Evolutionary conservation across 2,329 filamentous ascomycete genomes (phyloP), one percentile per base, ranked within the genome.

Genomic region (Didymella exigua): DNA sequence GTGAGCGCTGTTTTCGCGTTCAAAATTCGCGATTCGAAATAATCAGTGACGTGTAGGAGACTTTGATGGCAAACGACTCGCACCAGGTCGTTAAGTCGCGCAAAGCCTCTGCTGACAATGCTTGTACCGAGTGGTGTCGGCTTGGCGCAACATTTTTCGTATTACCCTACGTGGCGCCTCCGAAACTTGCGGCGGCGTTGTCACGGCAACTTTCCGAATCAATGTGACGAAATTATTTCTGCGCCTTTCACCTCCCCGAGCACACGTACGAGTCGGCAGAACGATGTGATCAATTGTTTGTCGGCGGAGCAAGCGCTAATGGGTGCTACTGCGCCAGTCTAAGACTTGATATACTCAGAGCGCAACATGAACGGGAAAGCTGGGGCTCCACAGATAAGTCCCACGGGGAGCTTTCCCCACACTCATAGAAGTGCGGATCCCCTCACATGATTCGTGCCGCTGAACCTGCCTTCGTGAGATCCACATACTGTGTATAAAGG

Each of bases 401-500:
- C 40, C 46, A 44, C 14, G 45, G 52, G 52, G 45, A 44, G 31
- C 11, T 26, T 36, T 45, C 52, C 29, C 52, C 52, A 54, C 40
- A 36, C n/a, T 41, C 29, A 36, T 36, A 14, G 13, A 30, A 45
- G 6, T 36, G 29, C 34, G 24, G 51, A 49, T 44, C 45, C 33
- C 27, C 24, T 46, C 34, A 45, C 41, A 49, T 54, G 40, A 45
- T 49, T 40, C 40, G 45, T 49, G 36, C 37, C 50, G 44, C 44
- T 9, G 10, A 33, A 45, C 40, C 27, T 54, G 37, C 50, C 44
- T 48, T 24, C 11, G 31, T 13, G 23, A 34, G 45, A 21, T 30
- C 40, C n/a, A 38, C 45, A 40, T 45, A n/a, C n/a, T n/a, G n/a
- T n/a, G n/a, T n/a, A 54, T 54, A 54, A 49, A 54, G 18, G 8